phyloP scores from a whole-genome alignment of 805 yeast genomes.

The Hyphopichia homilentoma region DNA sequence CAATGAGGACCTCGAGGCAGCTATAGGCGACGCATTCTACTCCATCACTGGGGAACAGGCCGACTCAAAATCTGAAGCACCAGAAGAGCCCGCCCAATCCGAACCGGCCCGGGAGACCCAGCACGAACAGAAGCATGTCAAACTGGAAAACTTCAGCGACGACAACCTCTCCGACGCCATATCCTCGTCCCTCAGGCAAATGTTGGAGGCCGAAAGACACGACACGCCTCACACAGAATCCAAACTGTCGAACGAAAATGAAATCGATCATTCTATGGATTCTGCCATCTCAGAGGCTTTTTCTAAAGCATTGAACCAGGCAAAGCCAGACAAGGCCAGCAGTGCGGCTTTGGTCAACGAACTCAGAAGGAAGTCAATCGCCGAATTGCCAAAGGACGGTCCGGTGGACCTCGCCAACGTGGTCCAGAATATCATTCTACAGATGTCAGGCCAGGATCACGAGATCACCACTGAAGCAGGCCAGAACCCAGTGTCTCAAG shows the following conservation, averaged over 20 bases:
- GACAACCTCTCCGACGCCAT: constrained; percentile 15
- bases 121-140: constrained; percentile 5
- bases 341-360: neutral
- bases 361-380: neutral
- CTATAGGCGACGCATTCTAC: constrained; percentile 27
- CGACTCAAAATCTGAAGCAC: neutral
- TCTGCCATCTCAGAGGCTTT: constrained; percentile 29
- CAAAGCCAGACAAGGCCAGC: constrained; percentile 2
- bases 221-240: neutral
- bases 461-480: constrained; percentile 2
- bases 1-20: constrained; percentile 19
- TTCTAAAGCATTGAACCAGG: constrained; percentile 13
- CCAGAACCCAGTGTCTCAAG: constrained; percentile 13
- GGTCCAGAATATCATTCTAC: constrained; percentile 24
- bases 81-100: constrained; percentile 1
- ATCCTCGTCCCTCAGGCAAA: constrained; percentile 17
- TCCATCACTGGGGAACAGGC: neutral
- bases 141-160: neutral
- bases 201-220: constrained; percentile 2
- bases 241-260: constrained; percentile 3
- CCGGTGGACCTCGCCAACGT: constrained; percentile 16
- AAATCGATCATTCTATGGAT: constrained; percentile 16
- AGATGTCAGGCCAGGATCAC: constrained; percentile 13
- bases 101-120: neutral
- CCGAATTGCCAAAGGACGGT: neutral